These are phyloP conservation scores for Solanum chilense DNA, from an alignment of 257 asterid genomes.

Conservation along the genomic window DNA sequence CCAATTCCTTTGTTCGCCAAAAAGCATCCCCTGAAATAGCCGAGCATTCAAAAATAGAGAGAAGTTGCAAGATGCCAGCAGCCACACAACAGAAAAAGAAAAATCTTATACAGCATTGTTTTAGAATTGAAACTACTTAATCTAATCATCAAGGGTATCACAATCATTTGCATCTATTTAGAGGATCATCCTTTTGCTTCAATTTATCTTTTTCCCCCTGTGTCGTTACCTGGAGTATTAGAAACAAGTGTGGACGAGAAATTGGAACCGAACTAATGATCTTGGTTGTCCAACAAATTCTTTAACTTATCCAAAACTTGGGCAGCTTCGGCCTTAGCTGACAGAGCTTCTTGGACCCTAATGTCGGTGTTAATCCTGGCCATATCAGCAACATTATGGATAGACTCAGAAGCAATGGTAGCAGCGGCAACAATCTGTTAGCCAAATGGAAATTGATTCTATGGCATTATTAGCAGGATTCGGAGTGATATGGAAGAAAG, in stretches of 20 bases:
- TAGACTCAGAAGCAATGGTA: neutral
- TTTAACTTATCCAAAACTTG: neutral
- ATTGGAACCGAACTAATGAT: neutral
- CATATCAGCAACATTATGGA: neutral
- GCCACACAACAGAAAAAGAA: neutral
- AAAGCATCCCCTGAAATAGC: neutral
- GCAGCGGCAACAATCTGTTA: neutral
- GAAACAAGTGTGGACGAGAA: neutral
- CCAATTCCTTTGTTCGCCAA: neutral
- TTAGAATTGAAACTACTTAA: neutral
- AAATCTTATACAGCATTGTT: neutral
- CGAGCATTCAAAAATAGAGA: neutral
- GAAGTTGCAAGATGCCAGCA: neutral
- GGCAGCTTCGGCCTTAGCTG: neutral
- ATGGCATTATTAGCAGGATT: neutral
- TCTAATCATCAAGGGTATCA: neutral
- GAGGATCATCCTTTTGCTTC: neutral
- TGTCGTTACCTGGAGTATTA: neutral
- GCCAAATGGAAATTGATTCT: neutral
- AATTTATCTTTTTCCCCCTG: neutral
- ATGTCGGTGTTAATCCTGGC: neutral
- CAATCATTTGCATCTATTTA: neutral
- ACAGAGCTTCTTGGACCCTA: neutral
- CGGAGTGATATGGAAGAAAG: neutral
- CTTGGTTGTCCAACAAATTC: neutral